Evolutionary conservation across 495 filamentous ascomycete genomes (phyloP).

Genomic region (Xylaria longipes): DNA sequence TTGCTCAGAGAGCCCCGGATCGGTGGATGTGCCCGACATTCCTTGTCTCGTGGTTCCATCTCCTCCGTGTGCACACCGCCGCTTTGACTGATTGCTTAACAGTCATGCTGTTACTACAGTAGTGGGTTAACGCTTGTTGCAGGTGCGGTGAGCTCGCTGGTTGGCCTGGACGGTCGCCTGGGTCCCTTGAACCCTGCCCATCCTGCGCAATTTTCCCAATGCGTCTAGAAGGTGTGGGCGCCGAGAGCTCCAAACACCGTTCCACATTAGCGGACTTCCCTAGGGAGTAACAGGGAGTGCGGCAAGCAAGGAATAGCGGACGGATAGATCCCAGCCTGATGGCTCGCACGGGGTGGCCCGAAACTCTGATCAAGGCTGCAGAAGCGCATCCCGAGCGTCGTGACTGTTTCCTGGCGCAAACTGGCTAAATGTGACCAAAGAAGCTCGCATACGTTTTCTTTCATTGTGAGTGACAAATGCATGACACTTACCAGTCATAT

Average conservation of each 20-base stretch:
- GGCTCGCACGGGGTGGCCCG: constrained; percentile 46
- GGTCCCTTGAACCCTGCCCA: constrained; percentile 32
- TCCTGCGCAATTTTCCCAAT: constrained; percentile 28
- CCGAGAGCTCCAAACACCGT: constrained; percentile 31
- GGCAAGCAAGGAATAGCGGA: constrained; percentile 44
- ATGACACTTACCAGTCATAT: not conserved
- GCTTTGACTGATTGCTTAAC: constrained; percentile 33
- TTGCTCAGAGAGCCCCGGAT: not conserved
- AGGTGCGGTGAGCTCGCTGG: constrained; percentile 27
- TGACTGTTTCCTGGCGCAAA: constrained; percentile 28
- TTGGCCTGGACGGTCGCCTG: constrained; percentile 29
- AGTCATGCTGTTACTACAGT: constrained; percentile 31
- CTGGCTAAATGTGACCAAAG: constrained; percentile 37
- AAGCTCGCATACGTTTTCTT: constrained; percentile 27
- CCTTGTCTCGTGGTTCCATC: constrained; percentile 13
- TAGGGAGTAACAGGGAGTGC: constrained; percentile 32
- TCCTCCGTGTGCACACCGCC: constrained; percentile 37
- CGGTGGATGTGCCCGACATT: constrained; percentile 4
- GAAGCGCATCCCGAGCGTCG: constrained; percentile 32
- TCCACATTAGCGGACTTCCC: constrained; percentile 36
- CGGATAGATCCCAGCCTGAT: constrained; percentile 46
- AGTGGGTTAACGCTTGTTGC: constrained; percentile 25
- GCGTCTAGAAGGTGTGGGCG: constrained; percentile 30
- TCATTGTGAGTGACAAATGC: constrained; percentile 20
- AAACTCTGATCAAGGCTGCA: constrained; percentile 44